Conservation (phyloP, 2,329 filamentous ascomycete genomes). For the Seiridium unicorne region DNA sequence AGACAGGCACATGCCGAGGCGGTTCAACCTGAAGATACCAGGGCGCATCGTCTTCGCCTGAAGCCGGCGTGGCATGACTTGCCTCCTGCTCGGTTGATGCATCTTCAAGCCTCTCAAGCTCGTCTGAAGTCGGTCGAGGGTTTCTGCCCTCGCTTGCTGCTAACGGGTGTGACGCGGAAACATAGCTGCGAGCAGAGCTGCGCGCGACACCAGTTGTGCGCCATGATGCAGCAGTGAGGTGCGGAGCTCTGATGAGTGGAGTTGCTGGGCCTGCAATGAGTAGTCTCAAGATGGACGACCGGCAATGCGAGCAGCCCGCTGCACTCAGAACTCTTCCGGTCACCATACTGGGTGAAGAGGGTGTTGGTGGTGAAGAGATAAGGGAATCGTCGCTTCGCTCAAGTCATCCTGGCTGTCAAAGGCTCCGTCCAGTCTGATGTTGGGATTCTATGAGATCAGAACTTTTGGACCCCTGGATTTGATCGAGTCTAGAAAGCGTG, state of each 20-base stretch:
- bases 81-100: conserved; percentile 5
- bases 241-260: conserved; percentile 9
- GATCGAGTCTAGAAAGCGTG: neutral
- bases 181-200: neutral
- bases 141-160: neutral
- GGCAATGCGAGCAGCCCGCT: conserved; percentile 27
- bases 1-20: conserved; percentile 47
- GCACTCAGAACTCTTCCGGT: conserved; percentile 21
- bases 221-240: neutral
- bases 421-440: neutral
- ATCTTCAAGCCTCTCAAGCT: neutral
- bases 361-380: neutral
- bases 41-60: conserved; percentile 27
- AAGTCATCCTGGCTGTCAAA: neutral
- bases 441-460: conserved; percentile 11
- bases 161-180: neutral
- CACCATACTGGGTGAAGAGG: conserved; percentile 17
- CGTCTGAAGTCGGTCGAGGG: neutral
- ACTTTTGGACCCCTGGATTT: neutral
- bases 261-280: conserved; percentile 18
- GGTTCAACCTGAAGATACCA: conserved; percentile 86
- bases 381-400: neutral
- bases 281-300: conserved; percentile 22
- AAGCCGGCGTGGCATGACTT: conserved; percentile 3
- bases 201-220: neutral